Evolutionary conservation across 208 protist species (phyloP).

Genomic region (Leishmania turanica): DNA sequence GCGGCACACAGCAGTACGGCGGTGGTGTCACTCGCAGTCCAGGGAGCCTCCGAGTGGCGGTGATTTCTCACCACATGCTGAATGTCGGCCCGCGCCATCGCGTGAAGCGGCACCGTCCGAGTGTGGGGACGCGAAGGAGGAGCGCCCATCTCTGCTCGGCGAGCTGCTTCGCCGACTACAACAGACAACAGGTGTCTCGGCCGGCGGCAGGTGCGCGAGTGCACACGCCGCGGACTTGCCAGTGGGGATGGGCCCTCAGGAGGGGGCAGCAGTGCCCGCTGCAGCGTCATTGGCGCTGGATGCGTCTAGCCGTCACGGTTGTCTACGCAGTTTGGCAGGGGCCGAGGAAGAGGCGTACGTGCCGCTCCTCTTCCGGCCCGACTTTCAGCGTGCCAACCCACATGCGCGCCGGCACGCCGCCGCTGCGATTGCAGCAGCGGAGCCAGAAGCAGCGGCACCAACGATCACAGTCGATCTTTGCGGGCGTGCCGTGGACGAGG

Average conservation of each 20-base stretch:
- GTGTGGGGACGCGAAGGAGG: background rate
- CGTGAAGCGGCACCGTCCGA: background rate
- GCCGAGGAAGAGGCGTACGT: conserved; percentile 11
- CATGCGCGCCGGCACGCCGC: conserved; percentile 1
- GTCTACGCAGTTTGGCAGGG: background rate
- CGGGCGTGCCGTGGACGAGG: too few species aligned
- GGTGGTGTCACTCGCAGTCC: background rate
- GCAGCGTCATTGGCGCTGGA: background rate
- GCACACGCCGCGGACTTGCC: background rate
- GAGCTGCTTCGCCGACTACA: conserved; percentile 8
- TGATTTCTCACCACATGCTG: background rate
- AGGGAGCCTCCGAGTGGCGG: background rate
- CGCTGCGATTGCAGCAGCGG: background rate
- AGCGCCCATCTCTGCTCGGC: background rate
- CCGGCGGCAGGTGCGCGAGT: background rate
- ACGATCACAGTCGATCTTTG: background rate
- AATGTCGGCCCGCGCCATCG: background rate
- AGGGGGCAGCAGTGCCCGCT: background rate
- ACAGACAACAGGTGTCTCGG: background rate
- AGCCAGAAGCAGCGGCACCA: background rate
- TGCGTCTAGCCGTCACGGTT: background rate
- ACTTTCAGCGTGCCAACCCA: conserved; percentile 8
- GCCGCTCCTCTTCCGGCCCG: conserved; percentile 29
- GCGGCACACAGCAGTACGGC: background rate
- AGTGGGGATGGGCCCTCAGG: background rate